Conservation (phyloP, 768 basidiomycete species). For the Suillus fuscotomentosus region DNA sequence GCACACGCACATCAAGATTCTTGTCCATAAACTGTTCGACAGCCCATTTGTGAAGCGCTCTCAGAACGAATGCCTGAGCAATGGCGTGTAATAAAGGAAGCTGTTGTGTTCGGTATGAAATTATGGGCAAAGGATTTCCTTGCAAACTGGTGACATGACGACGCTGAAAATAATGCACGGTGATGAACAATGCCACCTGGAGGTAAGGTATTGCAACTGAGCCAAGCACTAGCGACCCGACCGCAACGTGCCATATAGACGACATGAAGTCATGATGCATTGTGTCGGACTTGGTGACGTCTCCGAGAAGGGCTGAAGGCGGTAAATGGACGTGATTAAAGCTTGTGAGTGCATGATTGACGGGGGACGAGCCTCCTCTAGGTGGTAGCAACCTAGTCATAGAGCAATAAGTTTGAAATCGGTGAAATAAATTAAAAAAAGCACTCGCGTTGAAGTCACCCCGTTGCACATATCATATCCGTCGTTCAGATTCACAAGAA, state of each 20-base stretch:
- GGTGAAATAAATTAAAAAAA: too few species aligned
- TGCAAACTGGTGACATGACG: constrained; percentile 16
- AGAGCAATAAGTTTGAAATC: too few species aligned
- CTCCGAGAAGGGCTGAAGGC: constrained; percentile 29
- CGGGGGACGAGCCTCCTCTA: constrained; percentile 29
- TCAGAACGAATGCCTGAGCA: too few species aligned
- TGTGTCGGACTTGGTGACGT: constrained; percentile 17
- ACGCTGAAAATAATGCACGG: constrained; percentile 29
- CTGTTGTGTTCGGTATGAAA: constrained; percentile 34
- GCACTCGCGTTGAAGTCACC: too few species aligned
- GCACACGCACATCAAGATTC: too few species aligned
- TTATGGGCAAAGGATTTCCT: constrained; percentile 29
- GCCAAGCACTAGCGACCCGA: constrained; percentile 32
- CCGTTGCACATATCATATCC: too few species aligned
- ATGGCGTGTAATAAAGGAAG: too few species aligned
- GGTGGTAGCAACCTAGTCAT: constrained; percentile 16
- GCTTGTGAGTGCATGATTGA: constrained; percentile 35
- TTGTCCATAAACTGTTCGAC: too few species aligned
- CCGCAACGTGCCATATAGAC: constrained; percentile 28
- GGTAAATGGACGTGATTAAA: constrained; percentile 37
- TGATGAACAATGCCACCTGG: constrained; percentile 24
- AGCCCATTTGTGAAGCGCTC: too few species aligned
- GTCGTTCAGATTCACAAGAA: too few species aligned
- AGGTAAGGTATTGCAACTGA: constrained; percentile 23
- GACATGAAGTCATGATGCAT: constrained; percentile 20